These are phyloP conservation scores for Dissophora globulifera DNA, from an alignment of 192 early-diverging fungal genomes.

Conservation along the genomic window DNA sequence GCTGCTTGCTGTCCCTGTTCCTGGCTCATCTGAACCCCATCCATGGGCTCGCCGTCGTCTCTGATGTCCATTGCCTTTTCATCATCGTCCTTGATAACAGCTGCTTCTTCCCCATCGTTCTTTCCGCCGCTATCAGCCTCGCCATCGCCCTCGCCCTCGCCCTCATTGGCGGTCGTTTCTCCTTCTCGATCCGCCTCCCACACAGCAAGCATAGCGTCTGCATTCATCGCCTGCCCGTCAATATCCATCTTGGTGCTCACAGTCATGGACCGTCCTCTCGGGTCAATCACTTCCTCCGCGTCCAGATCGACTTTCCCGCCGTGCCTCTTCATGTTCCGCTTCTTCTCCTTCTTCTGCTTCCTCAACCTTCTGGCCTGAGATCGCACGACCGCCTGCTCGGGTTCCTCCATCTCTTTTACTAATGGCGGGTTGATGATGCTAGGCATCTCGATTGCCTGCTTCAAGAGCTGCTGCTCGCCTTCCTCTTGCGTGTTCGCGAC, in stretches of 20 bases:
- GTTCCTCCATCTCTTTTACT: neutral
- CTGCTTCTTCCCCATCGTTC: neutral
- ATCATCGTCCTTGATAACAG: neutral
- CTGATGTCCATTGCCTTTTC: neutral
- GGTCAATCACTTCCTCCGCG: neutral
- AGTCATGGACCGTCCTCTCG: neutral
- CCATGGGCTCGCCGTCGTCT: neutral
- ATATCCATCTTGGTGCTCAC: neutral
- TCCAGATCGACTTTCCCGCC: neutral
- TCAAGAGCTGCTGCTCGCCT: neutral
- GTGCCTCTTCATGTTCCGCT: neutral
- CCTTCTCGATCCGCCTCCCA: neutral
- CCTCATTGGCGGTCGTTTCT: neutral
- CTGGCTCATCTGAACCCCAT: neutral
- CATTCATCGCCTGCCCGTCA: neutral
- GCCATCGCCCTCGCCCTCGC: neutral
- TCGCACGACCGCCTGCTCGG: neutral
- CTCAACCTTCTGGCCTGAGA: neutral
- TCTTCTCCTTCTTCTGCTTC: constrained; percentile 1
- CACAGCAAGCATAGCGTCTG: neutral
- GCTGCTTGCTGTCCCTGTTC: neutral
- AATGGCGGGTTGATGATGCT: neutral
- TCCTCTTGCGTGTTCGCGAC: neutral
- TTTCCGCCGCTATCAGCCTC: neutral
- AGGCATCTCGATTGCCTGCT: neutral